phyloP scores from a whole-genome alignment of 2,329 filamentous ascomycete genomes.

The Paecilomyces niveus region DNA sequence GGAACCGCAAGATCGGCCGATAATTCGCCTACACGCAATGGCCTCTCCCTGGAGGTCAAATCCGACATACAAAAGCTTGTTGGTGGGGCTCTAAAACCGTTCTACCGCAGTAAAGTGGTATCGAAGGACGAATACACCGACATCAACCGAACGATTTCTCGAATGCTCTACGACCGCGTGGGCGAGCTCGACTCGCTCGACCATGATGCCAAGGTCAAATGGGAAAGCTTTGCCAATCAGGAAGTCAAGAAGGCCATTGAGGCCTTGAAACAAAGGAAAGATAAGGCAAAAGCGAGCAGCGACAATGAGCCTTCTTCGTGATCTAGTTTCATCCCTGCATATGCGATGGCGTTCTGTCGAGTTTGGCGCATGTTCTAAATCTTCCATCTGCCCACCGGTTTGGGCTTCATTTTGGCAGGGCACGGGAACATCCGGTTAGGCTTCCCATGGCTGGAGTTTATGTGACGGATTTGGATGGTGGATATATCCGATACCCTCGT shows the following conservation, averaged over 20 bases:
- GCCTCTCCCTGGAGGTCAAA: constrained; percentile 74
- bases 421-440: background rate
- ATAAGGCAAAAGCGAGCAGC: background rate
- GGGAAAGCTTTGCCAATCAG: constrained; percentile 68
- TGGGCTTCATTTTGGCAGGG: background rate
- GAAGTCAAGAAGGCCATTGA: constrained; percentile 72
- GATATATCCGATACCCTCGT: background rate
- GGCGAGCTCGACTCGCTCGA: constrained; percentile 53
- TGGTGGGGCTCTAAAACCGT: constrained; percentile 69
- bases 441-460: background rate
- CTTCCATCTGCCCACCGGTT: background rate
- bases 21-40: constrained; percentile 58
- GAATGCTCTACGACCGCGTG: constrained; percentile 70
- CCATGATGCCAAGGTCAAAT: constrained; percentile 58
- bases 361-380: background rate
- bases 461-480: background rate
- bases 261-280: constrained; percentile 16
- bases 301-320: background rate
- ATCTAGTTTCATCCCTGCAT: background rate
- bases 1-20: constrained; percentile 46
- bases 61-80: constrained; percentile 85
- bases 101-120: constrained; percentile 72
- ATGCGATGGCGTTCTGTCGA: constrained; percentile 2
- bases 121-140: constrained; percentile 84
- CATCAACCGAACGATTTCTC: constrained; percentile 85